These are phyloP conservation scores for Ceratocystis smalleyi DNA, from an alignment of 2,329 filamentous ascomycete species.

Conservation along the genomic window DNA sequence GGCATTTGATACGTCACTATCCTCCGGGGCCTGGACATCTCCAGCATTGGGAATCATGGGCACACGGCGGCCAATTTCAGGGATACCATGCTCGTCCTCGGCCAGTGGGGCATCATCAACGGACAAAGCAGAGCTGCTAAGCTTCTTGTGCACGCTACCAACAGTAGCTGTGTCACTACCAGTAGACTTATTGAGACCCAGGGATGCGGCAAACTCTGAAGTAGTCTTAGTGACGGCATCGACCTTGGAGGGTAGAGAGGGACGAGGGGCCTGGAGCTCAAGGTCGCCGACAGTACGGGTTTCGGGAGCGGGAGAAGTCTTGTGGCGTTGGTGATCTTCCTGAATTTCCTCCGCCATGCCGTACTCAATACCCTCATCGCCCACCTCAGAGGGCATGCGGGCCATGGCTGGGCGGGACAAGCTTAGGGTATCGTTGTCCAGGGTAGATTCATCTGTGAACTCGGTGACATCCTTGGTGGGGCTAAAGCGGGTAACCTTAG, in stretches of 20 bases:
- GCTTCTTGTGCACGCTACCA: conserved; percentile 44
- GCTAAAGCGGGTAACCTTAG: conserved; percentile 25
- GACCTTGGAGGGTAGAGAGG: conserved; percentile 61
- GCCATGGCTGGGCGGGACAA: conserved; percentile 58
- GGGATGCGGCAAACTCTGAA: conserved; percentile 71
- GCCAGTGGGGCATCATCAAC: conserved; percentile 38
- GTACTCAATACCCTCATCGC: conserved; percentile 84
- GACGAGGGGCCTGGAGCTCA: conserved; percentile 76
- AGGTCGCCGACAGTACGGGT: conserved; percentile 63
- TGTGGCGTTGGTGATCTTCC: conserved; percentile 24
- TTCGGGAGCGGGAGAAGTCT: conserved; percentile 44
- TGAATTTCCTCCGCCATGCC: conserved; percentile 39
- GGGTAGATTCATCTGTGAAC: conserved; percentile 15
- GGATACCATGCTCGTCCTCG: conserved; percentile 74
- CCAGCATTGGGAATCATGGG: conserved; percentile 88
- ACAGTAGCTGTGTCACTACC: conserved; percentile 21
- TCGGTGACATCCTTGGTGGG: conserved; percentile 23
- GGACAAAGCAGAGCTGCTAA: conserved; percentile 10
- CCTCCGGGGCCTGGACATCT: conserved; percentile 75
- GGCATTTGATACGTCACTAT: conserved; percentile 30
- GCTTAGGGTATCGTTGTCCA: conserved; percentile 21
- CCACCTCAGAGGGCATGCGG: conserved; percentile 58
- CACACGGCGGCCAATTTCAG: conserved; percentile 80
- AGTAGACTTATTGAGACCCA: conserved; percentile 51
- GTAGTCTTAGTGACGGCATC: conserved; percentile 78